phyloP scores from a whole-genome alignment of 345 rosid genomes.

The Ceriops decandra region DNA sequence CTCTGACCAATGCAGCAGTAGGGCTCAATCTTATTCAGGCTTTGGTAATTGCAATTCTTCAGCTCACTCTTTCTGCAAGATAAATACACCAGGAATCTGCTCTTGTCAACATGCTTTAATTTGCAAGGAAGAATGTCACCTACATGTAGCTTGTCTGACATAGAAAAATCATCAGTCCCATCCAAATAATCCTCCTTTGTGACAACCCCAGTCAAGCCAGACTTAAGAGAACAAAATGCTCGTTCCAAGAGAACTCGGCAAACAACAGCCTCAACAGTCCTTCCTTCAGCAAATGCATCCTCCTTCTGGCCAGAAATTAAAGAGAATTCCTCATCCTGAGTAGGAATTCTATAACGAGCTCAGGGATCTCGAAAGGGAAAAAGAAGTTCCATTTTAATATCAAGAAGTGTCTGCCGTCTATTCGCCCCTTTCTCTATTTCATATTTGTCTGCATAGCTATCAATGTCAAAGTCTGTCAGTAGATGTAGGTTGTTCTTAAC shows the following conservation, averaged over 20 bases:
- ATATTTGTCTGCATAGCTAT: slow-evolving; percentile 10
- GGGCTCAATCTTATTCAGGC: slow-evolving; percentile 3
- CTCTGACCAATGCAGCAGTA: slow-evolving; percentile 3
- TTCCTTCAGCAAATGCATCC: slow-evolving; percentile 14
- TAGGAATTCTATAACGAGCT: not conserved
- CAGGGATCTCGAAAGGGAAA: slow-evolving; percentile 15
- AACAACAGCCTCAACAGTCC: slow-evolving; percentile 4
- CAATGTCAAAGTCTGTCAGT: not conserved
- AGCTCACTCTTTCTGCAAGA: slow-evolving; percentile 19
- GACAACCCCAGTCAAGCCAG: slow-evolving; percentile 12
- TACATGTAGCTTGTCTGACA: slow-evolving; percentile 8
- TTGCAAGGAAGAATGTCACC: slow-evolving; percentile 11
- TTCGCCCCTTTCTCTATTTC: slow-evolving; percentile 3
- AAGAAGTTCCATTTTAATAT: slow-evolving; percentile 7
- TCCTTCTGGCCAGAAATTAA: slow-evolving; percentile 12
- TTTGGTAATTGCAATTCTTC: slow-evolving; percentile 7
- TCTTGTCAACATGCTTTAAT: slow-evolving; percentile 9
- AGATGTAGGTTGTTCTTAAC: slow-evolving; percentile 5
- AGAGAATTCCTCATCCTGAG: slow-evolving; percentile 12
- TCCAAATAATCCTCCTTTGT: slow-evolving; percentile 14
- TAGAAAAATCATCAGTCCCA: slow-evolving; percentile 4
- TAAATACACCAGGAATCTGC: slow-evolving; percentile 10
- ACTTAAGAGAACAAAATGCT: slow-evolving; percentile 14
- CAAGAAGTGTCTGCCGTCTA: slow-evolving; percentile 7
- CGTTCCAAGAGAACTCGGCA: not conserved